Conservation (phyloP, 352 stramenopile species). For the Pythium dissimile region DNA sequence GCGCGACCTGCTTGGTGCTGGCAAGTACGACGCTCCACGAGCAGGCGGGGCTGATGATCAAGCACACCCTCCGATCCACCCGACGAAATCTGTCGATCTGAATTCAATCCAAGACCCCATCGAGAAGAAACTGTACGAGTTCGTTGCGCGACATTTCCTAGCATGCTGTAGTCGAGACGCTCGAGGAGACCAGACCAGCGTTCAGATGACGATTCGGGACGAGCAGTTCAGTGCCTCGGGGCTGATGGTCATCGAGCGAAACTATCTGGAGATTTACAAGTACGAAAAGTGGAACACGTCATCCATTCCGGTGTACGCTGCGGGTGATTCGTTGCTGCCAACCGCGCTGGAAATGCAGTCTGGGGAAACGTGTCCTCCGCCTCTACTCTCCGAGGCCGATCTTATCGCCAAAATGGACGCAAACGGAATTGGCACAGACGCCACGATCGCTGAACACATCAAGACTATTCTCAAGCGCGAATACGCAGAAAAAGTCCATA, state of each 20-base stretch:
- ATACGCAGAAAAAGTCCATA: constrained; percentile 95
- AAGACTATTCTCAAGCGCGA: constrained; percentile 97
- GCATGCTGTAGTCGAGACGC: constrained; percentile 97
- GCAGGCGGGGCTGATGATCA: constrained; percentile 94
- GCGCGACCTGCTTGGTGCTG: constrained; percentile 43
- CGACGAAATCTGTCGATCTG: constrained; percentile 91
- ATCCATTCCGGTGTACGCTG: constrained; percentile 81
- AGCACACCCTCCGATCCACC: constrained; percentile 98
- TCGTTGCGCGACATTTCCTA: constrained; percentile 98
- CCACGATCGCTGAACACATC: constrained; percentile 97
- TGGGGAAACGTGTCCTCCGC: constrained; percentile 82
- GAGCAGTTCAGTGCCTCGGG: constrained; percentile 89
- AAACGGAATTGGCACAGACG: constrained; percentile 95
- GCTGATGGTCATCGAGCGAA: constrained; percentile 89
- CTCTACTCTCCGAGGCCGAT: constrained; percentile 90
- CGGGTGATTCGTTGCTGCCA: constrained; percentile 71
- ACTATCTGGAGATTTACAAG: constrained; percentile 95
- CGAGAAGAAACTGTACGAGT: constrained; percentile 96
- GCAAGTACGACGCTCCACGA: constrained; percentile 83
- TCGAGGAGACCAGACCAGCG: constrained; percentile 83
- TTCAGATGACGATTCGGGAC: constrained; percentile 82
- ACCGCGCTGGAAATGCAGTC: constrained; percentile 62
- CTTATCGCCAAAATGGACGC: constrained; percentile 94
- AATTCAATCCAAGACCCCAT: constrained; percentile 68
- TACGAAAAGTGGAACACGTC: constrained; percentile 92